Evolutionary conservation across 169 alveolate species (phyloP).

Genomic region (Fabrea salina): DNA sequence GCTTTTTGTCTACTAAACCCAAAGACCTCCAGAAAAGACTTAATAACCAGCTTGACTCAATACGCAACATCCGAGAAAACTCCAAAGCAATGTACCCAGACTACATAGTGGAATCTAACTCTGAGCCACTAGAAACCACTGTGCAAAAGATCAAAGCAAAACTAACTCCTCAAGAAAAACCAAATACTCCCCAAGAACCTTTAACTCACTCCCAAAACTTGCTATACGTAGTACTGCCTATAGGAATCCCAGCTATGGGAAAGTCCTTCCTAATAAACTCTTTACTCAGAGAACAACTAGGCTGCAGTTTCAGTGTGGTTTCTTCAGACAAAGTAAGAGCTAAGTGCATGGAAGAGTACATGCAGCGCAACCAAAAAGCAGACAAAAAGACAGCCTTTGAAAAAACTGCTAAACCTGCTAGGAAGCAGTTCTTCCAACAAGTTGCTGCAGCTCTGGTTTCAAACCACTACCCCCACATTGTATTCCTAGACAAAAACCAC

Average conservation of each 20-base stretch:
- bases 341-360: constrained; percentile 22
- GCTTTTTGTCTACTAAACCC: no score
- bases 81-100: not conserved
- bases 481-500: constrained; percentile 70
- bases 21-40: no score
- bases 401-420: constrained; percentile 42
- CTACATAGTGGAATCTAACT: not conserved
- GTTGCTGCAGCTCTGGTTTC: constrained; percentile 26
- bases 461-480: constrained; percentile 14
- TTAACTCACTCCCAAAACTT: not conserved
- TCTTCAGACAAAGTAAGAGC: constrained; percentile 28
- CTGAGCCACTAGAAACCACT: not conserved
- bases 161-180: not conserved
- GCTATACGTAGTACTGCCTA: constrained; percentile 46
- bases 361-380: constrained; percentile 28
- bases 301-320: not conserved
- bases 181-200: not conserved
- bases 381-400: constrained; percentile 56
- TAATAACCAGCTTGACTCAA: not conserved
- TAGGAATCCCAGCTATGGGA: constrained; percentile 73
- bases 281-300: not conserved
- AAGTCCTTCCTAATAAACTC: constrained; percentile 34
- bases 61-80: not conserved
- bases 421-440: constrained; percentile 31
- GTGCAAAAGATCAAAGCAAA: not conserved